Evolutionary conservation across 257 asterid genomes (phyloP).

Genomic region (Cynanchum wilfordii): DNA sequence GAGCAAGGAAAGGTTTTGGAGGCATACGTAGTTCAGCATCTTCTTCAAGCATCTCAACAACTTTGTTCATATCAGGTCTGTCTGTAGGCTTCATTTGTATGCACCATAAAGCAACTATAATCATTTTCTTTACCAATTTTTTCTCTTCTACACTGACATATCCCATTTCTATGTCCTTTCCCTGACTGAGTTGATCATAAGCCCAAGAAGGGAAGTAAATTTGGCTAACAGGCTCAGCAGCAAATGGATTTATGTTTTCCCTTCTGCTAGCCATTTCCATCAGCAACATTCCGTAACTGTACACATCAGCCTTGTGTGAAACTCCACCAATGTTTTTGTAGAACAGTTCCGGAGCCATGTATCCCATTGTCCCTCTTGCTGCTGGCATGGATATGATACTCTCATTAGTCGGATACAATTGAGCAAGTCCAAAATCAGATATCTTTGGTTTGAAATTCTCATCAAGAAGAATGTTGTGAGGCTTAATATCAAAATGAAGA

Average conservation of each 20-base stretch:
- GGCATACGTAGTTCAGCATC: slow-evolving; percentile 32
- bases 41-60: slow-evolving; percentile 50
- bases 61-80: slow-evolving; percentile 44
- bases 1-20: slow-evolving; percentile 33
- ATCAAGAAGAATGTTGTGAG: slow-evolving; percentile 41
- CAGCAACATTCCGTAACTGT: slow-evolving; percentile 55
- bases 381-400: slow-evolving; percentile 23
- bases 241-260: slow-evolving; percentile 24
- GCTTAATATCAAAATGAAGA: slow-evolving; percentile 42
- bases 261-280: slow-evolving; percentile 45
- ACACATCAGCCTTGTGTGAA: slow-evolving; percentile 46
- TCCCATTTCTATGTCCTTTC: slow-evolving; percentile 28
- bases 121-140: slow-evolving; percentile 46
- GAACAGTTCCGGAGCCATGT: slow-evolving; percentile 39
- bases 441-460: slow-evolving; percentile 38
- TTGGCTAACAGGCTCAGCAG: slow-evolving; percentile 20
- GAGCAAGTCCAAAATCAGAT: slow-evolving; percentile 36
- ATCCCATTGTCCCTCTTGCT: slow-evolving; percentile 34
- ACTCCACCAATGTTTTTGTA: slow-evolving; percentile 38
- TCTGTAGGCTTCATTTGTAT: slow-evolving; percentile 42
- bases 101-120: slow-evolving; percentile 48
- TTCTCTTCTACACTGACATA: slow-evolving; percentile 31
- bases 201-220: slow-evolving; percentile 49
- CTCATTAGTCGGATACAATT: slow-evolving; percentile 24
- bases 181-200: slow-evolving; percentile 33